phyloP scores from a whole-genome alignment of 805 yeast genomes.

The Candida coquimbonensis region DNA sequence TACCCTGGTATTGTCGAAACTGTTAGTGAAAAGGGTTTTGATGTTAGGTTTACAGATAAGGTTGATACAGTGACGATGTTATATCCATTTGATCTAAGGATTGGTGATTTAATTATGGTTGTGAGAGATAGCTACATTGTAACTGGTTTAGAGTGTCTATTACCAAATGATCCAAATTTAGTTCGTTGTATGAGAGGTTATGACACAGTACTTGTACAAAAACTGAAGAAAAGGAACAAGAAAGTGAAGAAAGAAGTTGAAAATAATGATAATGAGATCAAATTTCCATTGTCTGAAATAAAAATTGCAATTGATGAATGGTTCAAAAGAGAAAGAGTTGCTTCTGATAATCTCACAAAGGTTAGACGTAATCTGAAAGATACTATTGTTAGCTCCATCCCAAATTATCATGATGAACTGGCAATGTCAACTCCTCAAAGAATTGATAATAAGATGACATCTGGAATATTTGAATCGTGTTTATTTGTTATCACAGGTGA shows the following conservation, averaged over 20 bases:
- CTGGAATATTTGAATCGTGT: slow-evolving; percentile 27
- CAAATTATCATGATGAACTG: slow-evolving; percentile 9
- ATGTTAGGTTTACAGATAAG: slow-evolving; percentile 35
- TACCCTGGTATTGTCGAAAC: slow-evolving; percentile 41
- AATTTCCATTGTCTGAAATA: slow-evolving; percentile 24
- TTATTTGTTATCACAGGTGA: slow-evolving; percentile 33
- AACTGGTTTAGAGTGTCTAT: slow-evolving; percentile 35
- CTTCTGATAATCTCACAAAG: slow-evolving; percentile 8
- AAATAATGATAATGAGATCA: slow-evolving; percentile 8
- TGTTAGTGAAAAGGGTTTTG: slow-evolving; percentile 23
- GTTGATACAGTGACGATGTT: slow-evolving; percentile 21
- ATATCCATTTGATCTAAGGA: slow-evolving; percentile 41
- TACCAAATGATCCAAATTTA: slow-evolving; percentile 7
- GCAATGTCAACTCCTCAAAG: slow-evolving; percentile 6
- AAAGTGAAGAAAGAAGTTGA: slow-evolving; percentile 2
- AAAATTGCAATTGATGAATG: slow-evolving; percentile 29
- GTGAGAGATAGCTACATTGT: slow-evolving; percentile 33
- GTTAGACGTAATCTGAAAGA: slow-evolving; percentile 11
- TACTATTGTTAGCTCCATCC: slow-evolving; percentile 5
- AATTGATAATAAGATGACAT: background rate
- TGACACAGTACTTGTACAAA: slow-evolving; percentile 38
- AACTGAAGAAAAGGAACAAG: slow-evolving; percentile 13
- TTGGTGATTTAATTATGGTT: slow-evolving; percentile 47
- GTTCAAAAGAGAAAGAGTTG: slow-evolving; percentile 27
- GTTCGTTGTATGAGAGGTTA: slow-evolving; percentile 58